These are phyloP conservation scores for Aspergillus ellipticus DNA, from an alignment of 495 filamentous ascomycete genomes.

Conservation along the genomic window DNA sequence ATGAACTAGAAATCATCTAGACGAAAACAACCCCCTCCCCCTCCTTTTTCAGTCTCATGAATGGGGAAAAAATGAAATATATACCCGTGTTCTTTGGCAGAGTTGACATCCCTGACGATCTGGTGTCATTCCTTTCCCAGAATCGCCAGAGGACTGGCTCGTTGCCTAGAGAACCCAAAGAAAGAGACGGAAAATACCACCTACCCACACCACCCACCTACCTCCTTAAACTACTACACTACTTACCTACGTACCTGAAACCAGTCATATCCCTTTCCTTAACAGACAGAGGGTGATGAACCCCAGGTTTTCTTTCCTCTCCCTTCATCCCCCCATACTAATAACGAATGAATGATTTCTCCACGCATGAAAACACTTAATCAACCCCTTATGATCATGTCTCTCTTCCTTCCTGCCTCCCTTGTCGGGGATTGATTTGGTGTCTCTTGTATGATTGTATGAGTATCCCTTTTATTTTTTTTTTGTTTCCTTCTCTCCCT, in stretches of 20 bases:
- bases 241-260: no score
- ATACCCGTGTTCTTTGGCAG: background rate
- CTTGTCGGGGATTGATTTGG: background rate
- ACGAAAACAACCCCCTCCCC: background rate
- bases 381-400: no score
- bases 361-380: background rate
- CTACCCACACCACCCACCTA: background rate
- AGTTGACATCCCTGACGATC: background rate
- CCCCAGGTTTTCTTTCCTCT: background rate
- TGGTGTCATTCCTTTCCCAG: no score
- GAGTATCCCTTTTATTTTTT: background rate
- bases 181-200: background rate
- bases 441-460: no score
- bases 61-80: background rate
- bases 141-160: no score
- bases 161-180: no score
- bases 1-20: constrained; percentile 55
- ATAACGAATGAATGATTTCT: constrained; percentile 1
- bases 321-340: background rate
- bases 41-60: background rate
- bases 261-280: background rate
- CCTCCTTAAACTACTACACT: no score
- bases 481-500: background rate
- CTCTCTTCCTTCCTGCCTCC: background rate
- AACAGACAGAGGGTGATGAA: background rate